Base-by-base conservation (phyloP, 1,284 basidiomycete genomes). In the Pyrrhoderma noxium region DNA sequence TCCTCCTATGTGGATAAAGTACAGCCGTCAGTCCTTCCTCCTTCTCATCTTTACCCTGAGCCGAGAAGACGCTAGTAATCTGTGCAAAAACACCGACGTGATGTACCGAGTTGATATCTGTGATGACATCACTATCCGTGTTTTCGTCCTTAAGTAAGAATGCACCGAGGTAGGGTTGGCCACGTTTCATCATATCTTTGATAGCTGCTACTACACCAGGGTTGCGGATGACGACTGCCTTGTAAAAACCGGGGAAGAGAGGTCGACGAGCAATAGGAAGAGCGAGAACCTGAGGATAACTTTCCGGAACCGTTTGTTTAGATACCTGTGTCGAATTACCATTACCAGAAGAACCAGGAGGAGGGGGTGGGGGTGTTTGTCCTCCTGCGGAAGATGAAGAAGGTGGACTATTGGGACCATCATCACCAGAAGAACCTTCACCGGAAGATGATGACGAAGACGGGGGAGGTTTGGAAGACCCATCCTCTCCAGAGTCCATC, bases 181-280 rank as follows among this genome's bases (percentile, higher is more conserved):
- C 94, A 47, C 93, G 89, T 62, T 89, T 85, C 79, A 97, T 90
- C 76, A 95, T 90, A 63, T 98, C 93, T 70, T 94, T 91, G 64
- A 99, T 92, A 3, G 93, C 93, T 16, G 88, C 83, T 55, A 98
- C 94, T 35, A 99, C 95, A 0, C 84, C 76, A 1, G 92, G 91
- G 59, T 96, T 89, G 27, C 86, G 82, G 54, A 97, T 79, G 54
- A 95, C 92, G 49, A 97, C 93, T 11, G 93, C 92, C 66, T 96
- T 97, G 80, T 99, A 97, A 68, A 97, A 97, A 43, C 93, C 94
- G 9, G 95, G 95, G 70, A 98, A 98, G 46, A 98, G 82, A 0
- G 95, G 95, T 35, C 95, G 80, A 49, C 94, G 87, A 31, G 93
- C 93, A 60, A 99, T 98, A 11, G 95, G 95, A 0, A 99, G 79